Conservation (phyloP, 78 protist species). For the Dictyostelium citrinum region DNA sequence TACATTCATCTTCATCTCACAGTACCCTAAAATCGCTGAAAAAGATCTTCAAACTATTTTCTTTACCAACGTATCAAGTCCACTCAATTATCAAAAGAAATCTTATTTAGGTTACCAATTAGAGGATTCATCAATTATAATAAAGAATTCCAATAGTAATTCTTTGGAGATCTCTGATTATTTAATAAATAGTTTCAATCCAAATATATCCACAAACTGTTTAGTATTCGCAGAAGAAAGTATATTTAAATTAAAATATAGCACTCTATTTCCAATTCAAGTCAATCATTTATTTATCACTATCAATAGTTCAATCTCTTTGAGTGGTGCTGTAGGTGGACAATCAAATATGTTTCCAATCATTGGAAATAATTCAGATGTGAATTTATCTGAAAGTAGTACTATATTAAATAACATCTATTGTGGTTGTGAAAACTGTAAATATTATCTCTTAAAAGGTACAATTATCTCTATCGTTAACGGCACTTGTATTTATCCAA, state of each 20-base stretch:
- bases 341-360: not conserved
- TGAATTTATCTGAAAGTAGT: not conserved
- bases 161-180: no score
- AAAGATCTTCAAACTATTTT: not conserved
- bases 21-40: not conserved
- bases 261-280: not conserved
- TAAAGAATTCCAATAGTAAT: not conserved
- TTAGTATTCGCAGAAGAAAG: not conserved
- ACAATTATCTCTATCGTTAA: not conserved
- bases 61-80: not conserved
- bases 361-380: not conserved
- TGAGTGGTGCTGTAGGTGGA: not conserved
- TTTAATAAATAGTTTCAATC: not conserved
- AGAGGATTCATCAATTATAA: not conserved
- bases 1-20: not conserved
- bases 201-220: not conserved
- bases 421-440: not conserved
- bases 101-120: not conserved
- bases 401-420: not conserved
- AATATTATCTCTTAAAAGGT: not conserved
- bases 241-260: not conserved
- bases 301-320: not conserved
- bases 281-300: not conserved
- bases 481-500: not conserved
- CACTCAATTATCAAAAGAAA: not conserved